Conservation (phyloP, 139 green algal species). For the Mychonastes homosphaera region DNA sequence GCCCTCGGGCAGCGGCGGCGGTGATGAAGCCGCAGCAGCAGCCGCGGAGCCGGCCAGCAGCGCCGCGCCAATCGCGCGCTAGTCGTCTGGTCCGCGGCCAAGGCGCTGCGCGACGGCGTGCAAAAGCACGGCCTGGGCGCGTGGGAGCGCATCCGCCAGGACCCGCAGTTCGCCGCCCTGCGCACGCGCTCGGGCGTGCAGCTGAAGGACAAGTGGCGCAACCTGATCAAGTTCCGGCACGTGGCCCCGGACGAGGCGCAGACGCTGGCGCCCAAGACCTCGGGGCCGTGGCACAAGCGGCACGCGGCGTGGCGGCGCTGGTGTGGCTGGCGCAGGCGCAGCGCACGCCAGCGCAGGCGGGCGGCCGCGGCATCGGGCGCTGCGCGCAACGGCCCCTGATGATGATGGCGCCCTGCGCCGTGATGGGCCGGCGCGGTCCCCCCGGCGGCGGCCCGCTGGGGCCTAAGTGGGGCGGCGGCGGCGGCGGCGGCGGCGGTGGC, state of each 20-base stretch:
- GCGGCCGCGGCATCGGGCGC: too few species aligned
- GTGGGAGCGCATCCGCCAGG: slow-evolving; percentile 66
- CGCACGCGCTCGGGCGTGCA: slow-evolving; percentile 49
- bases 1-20: too few species aligned
- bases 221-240: slow-evolving; percentile 64
- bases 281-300: slow-evolving; percentile 33
- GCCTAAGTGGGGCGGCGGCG: background rate
- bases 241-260: slow-evolving; percentile 28
- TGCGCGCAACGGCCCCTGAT: too few species aligned
- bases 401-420: too few species aligned
- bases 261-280: slow-evolving; percentile 36
- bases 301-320: background rate
- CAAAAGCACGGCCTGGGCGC: slow-evolving; percentile 54
- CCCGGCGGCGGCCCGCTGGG: background rate
- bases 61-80: too few species aligned
- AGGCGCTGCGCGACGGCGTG: slow-evolving; percentile 45
- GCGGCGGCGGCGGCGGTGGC: background rate
- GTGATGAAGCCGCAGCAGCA: too few species aligned
- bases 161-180: slow-evolving; percentile 40
- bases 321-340: background rate
- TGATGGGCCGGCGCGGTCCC: too few species aligned
- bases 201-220: slow-evolving; percentile 69
- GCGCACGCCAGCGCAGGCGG: slow-evolving; percentile 4
- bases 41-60: too few species aligned
- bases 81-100: too few species aligned